Percentiles rank a stretch among this genome's conserved stretches.
Evolutionary conservation across 805 yeast genomes (phyloP).

Genomic region (Schizosaccharomyces lindneri): DNA sequence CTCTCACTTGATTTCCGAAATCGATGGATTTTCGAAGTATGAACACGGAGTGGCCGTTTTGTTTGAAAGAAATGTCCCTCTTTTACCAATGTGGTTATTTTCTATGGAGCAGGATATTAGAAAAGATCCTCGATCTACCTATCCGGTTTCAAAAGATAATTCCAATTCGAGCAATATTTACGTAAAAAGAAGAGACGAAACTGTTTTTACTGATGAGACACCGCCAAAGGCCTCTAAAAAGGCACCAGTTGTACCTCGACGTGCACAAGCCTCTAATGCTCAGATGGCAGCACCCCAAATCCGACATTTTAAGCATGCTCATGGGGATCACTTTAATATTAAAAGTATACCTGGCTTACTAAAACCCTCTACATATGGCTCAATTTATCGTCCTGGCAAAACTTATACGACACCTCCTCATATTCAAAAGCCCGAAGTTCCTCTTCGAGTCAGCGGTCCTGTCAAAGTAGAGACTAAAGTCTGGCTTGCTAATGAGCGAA

Average conservation of each 20-base stretch:
- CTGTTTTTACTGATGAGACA: background rate
- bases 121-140: conserved; percentile 55
- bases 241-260: conserved; percentile 11
- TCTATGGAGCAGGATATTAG: conserved; percentile 63
- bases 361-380: conserved; percentile 31
- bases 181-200: background rate
- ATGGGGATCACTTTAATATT: conserved; percentile 7
- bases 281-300: conserved; percentile 10
- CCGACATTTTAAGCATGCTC: conserved; percentile 4
- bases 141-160: conserved; percentile 8
- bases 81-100: conserved; percentile 83
- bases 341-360: conserved; percentile 48
- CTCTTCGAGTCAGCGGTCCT: conserved; percentile 61
- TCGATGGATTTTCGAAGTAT: conserved; percentile 79
- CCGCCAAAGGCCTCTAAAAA: background rate
- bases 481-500: conserved; percentile 95
- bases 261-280: conserved; percentile 22
- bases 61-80: conserved; percentile 49
- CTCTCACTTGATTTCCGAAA: conserved; percentile 70
- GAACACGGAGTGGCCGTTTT: conserved; percentile 78
- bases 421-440: background rate
- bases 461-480: conserved; percentile 90
- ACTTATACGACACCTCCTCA: conserved; percentile 6
- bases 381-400: background rate
- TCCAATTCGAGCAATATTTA: background rate